A percentile compares a stretch with the other conserved stretches of the same genome.
These are phyloP conservation scores for Akebia trifoliata DNA, from an alignment of 164 flowering plant genomes.

Conservation along the genomic window DNA sequence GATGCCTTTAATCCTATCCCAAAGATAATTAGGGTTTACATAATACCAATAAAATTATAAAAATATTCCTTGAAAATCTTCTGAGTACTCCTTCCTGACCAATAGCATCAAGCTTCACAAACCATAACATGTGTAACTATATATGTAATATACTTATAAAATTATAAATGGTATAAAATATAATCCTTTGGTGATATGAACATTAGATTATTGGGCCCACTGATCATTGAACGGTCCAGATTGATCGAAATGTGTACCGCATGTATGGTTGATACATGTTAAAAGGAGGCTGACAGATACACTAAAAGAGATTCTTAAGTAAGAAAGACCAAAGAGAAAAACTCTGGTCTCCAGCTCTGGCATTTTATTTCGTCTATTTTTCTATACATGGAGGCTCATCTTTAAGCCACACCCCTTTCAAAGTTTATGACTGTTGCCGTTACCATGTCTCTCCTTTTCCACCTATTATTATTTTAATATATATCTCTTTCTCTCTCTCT, in stretches of 20 bases:
- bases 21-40: no score
- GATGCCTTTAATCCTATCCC: no score
- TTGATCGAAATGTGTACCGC: not conserved
- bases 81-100: no score
- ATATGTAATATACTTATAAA: no score
- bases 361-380: conserved; percentile 25
- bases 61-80: no score
- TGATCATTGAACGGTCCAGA: conserved; percentile 4
- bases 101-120: no score
- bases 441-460: conserved; percentile 39
- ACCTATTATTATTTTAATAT: conserved; percentile 29
- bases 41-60: no score
- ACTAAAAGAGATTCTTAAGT: conserved; percentile 37
- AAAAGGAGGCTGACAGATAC: not conserved
- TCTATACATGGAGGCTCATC: conserved; percentile 15
- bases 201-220: no score
- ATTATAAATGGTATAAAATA: no score
- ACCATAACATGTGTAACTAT: no score
- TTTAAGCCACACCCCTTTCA: conserved; percentile 20
- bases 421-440: conserved; percentile 15
- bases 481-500: conserved; percentile 21
- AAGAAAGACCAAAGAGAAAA: conserved; percentile 45
- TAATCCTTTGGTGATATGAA: no score
- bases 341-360: conserved; percentile 29
- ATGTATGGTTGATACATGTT: not conserved